phyloP scores from a whole-genome alignment of 2,329 filamentous ascomycete genomes.

The Chaetomiaceae sp. region DNA sequence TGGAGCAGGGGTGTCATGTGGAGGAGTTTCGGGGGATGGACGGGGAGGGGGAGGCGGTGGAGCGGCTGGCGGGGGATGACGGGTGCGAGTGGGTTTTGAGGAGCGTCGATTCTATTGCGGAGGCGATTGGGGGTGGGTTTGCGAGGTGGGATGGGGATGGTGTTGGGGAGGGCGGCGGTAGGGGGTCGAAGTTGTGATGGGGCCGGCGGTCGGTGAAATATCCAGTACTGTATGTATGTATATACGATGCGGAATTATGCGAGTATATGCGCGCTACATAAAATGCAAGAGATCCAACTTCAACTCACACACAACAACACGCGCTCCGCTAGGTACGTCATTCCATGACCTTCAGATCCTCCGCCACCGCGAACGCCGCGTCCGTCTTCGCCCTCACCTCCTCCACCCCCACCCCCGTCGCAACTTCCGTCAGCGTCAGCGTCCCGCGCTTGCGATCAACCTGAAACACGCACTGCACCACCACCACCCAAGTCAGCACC shows the following conservation, averaged over 20 bases:
- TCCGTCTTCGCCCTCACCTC: conserved; percentile 67
- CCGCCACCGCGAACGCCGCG: conserved; percentile 60
- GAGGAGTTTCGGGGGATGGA: conserved; percentile 17
- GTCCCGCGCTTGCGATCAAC: conserved; percentile 59
- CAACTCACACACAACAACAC: too few relatives aligned
- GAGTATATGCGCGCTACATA: too few relatives aligned
- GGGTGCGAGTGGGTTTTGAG: conserved; percentile 45
- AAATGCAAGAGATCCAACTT: neutral
- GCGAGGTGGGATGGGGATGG: conserved; percentile 26
- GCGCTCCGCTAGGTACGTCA: too few relatives aligned
- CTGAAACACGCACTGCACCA: conserved; percentile 61
- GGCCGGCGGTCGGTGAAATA: too few relatives aligned
- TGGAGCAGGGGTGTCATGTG: conserved; percentile 60
- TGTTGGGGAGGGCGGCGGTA: too few relatives aligned
- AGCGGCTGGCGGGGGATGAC: conserved; percentile 44
- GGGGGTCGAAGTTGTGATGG: conserved; percentile 16
- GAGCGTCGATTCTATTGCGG: conserved; percentile 42
- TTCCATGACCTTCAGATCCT: conserved; percentile 49
- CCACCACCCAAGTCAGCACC: neutral
- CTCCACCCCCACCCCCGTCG: conserved; percentile 63
- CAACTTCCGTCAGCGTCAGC: conserved; percentile 65
- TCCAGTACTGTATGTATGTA: conserved; percentile 3
- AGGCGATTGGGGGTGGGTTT: conserved; percentile 44
- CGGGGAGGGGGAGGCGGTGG: conserved; percentile 32
- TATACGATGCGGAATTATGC: neutral